Conservation (phyloP, 176 grass and related monocot genomes). For the Dactylis glomerata region DNA sequence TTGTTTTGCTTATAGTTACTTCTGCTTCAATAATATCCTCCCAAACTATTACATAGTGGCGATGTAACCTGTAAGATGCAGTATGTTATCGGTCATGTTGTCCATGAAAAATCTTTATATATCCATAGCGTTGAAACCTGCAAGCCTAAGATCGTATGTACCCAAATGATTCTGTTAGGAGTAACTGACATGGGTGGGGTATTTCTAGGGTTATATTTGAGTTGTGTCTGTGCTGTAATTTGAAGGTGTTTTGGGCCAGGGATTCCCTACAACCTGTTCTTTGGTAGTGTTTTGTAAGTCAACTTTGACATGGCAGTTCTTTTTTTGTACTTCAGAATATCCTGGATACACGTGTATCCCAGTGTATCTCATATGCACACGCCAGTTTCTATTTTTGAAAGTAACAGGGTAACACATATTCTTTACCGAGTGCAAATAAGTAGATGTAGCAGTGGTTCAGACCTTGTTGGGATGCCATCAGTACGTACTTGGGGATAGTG, state of each 20-base stretch:
- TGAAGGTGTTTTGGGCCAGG: not conserved
- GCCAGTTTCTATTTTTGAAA: not conserved
- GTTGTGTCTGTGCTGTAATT: not conserved
- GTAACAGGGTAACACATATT: not conserved
- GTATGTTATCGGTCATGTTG: not conserved
- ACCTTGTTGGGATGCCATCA: not conserved
- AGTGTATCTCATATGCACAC: not conserved
- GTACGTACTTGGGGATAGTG: not conserved
- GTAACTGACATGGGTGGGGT: not conserved
- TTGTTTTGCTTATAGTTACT: conserved; percentile 6
- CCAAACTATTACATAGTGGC: not conserved
- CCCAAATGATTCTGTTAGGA: not conserved
- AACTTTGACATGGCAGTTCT: not conserved
- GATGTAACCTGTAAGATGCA: conserved; percentile 2
- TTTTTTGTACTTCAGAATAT: not conserved
- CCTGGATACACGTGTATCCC: not conserved
- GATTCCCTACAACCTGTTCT: not conserved
- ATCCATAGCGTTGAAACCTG: not conserved
- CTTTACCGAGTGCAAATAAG: not conserved
- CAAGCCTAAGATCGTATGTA: not conserved
- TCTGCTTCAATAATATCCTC: conserved; percentile 14
- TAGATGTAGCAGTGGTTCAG: not conserved
- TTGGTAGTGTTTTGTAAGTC: not conserved
- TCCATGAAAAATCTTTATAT: conserved; percentile 11
- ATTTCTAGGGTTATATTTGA: not conserved